A percentile compares a stretch with the other conserved stretches of the same genome.
Conservation (phyloP, 306 rosid species). For the Fragaria vesca region DNA sequence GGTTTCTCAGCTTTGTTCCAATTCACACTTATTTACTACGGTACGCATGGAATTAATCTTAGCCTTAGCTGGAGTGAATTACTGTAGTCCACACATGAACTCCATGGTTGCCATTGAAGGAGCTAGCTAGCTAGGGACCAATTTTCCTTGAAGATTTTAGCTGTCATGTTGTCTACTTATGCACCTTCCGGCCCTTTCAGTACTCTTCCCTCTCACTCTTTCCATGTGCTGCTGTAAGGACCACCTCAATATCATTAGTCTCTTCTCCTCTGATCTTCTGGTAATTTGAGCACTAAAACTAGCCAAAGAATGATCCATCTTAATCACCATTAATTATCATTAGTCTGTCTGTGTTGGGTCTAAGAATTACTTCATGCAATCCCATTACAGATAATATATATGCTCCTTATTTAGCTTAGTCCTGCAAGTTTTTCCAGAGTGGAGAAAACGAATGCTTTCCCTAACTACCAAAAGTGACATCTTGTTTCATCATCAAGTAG, state of each 20-base stretch:
- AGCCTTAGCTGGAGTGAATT: conserved; percentile 28
- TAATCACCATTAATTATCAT: conserved; percentile 6
- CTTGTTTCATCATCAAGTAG: conserved; percentile 8
- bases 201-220: conserved; percentile 17
- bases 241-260: conserved; percentile 33
- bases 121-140: conserved; percentile 18
- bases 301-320: not conserved
- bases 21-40: conserved; percentile 27
- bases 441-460: not conserved
- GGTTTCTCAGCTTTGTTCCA: not conserved
- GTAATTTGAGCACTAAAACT: not conserved
- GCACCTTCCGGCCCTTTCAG: not conserved
- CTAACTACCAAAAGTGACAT: conserved; percentile 2
- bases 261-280: not conserved
- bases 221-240: conserved; percentile 62
- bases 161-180: conserved; percentile 55
- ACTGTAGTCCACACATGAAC: conserved; percentile 45
- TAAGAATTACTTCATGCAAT: not conserved
- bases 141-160: conserved; percentile 34
- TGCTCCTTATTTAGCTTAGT: not conserved
- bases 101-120: conserved; percentile 38
- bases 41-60: conserved; percentile 25
- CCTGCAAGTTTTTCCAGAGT: not conserved
- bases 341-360: not conserved
- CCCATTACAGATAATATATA: not conserved